Conservation (phyloP, 1,284 basidiomycete species). For the Erythrobasidium hasegawianum region DNA sequence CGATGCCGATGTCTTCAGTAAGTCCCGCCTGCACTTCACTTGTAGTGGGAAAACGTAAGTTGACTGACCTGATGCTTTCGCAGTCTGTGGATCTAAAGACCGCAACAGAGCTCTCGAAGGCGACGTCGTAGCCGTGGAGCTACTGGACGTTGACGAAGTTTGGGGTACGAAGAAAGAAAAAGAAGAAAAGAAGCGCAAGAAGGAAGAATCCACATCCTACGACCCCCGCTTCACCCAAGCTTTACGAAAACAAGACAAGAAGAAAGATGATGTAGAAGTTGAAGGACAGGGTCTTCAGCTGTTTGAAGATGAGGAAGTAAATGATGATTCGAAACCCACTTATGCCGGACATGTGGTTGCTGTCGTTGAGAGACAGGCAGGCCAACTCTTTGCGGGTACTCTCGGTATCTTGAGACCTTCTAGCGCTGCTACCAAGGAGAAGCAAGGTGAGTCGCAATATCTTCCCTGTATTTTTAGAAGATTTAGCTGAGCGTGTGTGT, state of each 20-base stretch:
- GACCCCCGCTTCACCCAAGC: slow-evolving; percentile 62
- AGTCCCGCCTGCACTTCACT: neutral
- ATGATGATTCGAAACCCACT: slow-evolving; percentile 91
- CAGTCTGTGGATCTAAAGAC: slow-evolving; percentile 93
- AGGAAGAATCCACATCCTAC: slow-evolving; percentile 95
- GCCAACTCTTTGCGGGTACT: slow-evolving; percentile 96
- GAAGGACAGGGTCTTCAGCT: slow-evolving; percentile 95
- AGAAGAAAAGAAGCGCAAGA: slow-evolving; percentile 99
- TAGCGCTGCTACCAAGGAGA: slow-evolving; percentile 97
- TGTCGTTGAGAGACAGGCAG: slow-evolving; percentile 90
- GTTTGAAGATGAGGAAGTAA: slow-evolving; percentile 95
- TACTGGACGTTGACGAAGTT: slow-evolving; percentile 66
- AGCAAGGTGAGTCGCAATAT: slow-evolving; percentile 59
- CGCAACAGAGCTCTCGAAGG: slow-evolving; percentile 97
- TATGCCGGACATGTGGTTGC: slow-evolving; percentile 54
- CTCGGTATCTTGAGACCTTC: slow-evolving; percentile 92
- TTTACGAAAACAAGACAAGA: slow-evolving; percentile 89
- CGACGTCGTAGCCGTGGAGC: slow-evolving; percentile 96
- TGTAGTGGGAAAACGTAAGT: neutral
- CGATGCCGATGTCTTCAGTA: slow-evolving; percentile 89
- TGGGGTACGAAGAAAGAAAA: slow-evolving; percentile 91
- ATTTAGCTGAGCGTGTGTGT: neutral
- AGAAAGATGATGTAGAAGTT: slow-evolving; percentile 99
- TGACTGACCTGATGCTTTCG: neutral
- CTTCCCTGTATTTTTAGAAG: neutral